phyloP scores from a whole-genome alignment of 257 asterid species.

The Haberlea rhodopensis region DNA sequence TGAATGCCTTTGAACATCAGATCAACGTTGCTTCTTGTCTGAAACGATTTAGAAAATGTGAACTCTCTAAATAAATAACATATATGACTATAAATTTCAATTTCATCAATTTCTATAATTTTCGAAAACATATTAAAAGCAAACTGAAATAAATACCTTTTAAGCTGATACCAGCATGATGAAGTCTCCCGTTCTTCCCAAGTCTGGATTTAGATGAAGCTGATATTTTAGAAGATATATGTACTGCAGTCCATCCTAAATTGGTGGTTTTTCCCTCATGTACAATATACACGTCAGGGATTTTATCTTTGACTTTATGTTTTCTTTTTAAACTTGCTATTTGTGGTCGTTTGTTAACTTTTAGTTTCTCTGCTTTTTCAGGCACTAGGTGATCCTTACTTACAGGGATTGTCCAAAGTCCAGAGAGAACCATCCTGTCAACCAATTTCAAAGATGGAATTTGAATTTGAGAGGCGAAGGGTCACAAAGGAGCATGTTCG shows the following conservation, averaged over 20 bases:
- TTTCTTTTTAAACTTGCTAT: constrained; percentile 11
- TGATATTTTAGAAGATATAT: background rate
- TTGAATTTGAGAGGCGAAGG: constrained; percentile 84
- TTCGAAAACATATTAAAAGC: too few relatives aligned
- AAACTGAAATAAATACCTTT: too few relatives aligned
- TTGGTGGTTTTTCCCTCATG: background rate
- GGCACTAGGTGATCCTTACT: constrained; percentile 86
- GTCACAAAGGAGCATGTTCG: constrained; percentile 77
- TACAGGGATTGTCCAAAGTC: constrained; percentile 67
- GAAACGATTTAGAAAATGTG: too few relatives aligned
- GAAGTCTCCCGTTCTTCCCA: background rate
- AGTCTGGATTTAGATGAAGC: background rate
- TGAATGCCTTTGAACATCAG: background rate
- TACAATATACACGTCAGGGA: background rate
- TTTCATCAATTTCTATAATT: too few relatives aligned
- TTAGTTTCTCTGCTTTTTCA: constrained; percentile 25
- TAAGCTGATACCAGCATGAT: background rate
- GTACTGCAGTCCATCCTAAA: background rate
- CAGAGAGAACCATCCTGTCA: constrained; percentile 84
- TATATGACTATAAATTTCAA: too few relatives aligned
- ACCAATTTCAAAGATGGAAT: constrained; percentile 74
- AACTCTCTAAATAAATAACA: too few relatives aligned
- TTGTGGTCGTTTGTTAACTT: constrained; percentile 4
- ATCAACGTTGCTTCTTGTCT: background rate
- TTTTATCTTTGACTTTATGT: background rate